phyloP scores from a whole-genome alignment of 2,329 filamentous ascomycete genomes.

The Epichloe hybrida region DNA sequence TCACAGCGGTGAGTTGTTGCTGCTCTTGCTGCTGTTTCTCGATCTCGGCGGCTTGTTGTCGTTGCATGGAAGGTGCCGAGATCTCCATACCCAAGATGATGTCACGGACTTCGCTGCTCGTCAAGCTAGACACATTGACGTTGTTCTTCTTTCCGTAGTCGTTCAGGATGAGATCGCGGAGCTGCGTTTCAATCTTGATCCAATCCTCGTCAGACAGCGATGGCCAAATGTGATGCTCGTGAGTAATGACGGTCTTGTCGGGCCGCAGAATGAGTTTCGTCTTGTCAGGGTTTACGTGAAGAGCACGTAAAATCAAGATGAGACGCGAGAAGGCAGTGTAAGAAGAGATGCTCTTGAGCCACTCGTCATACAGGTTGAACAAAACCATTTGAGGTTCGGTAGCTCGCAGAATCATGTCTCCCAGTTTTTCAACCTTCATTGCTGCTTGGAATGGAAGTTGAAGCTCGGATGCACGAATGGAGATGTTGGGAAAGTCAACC shows the following conservation, averaged over 20 bases:
- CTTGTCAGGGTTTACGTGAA: conserved; percentile 97
- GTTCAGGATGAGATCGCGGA: conserved; percentile 90
- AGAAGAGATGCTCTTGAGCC: conserved; percentile 95
- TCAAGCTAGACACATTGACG: conserved; percentile 93
- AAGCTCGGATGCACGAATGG: conserved; percentile 90
- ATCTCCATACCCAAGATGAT: conserved; percentile 99
- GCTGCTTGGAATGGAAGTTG: conserved; percentile 98
- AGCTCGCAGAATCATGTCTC: conserved; percentile 95
- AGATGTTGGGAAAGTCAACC: conserved; percentile 98
- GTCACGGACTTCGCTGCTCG: conserved; percentile 90
- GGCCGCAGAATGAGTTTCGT: conserved; percentile 90
- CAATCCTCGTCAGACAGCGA: conserved; percentile 88
- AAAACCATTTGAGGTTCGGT: conserved; percentile 99
- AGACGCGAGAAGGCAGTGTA: conserved; percentile 97
- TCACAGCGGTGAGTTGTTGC: conserved; percentile 89
- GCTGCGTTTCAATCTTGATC: conserved; percentile 97
- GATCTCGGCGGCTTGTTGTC: conserved; percentile 95
- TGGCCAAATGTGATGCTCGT: conserved; percentile 98
- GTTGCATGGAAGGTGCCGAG: conserved; percentile 91
- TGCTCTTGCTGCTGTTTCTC: conserved; percentile 98
- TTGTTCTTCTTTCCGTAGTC: conserved; percentile 99
- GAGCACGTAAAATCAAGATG: conserved; percentile 79
- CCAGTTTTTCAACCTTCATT: conserved; percentile 99
- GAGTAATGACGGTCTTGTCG: conserved; percentile 95
- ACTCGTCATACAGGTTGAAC: conserved; percentile 98